phyloP scores from a whole-genome alignment of 805 yeast genomes.

The Hanseniaspora jakobsenii region DNA sequence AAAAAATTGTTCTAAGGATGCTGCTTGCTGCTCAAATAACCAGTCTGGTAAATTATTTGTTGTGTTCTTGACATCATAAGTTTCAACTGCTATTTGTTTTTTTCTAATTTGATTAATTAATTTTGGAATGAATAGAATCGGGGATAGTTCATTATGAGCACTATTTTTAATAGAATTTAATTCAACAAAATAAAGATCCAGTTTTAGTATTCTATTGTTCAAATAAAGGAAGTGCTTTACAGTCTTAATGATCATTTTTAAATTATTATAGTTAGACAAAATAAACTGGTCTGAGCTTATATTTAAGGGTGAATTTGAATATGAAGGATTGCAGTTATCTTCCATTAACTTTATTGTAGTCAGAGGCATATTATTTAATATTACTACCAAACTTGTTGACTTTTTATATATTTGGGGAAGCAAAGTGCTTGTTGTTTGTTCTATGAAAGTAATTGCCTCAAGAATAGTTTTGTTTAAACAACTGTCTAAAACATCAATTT shows the following conservation, averaged over 20 bases:
- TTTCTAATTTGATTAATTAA: too few species aligned
- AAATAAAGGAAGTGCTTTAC: conserved; percentile 5
- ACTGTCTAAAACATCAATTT: neutral
- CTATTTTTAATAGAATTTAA: too few species aligned
- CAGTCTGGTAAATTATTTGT: too few species aligned
- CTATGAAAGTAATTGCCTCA: conserved; percentile 1
- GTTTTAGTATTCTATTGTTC: conserved; percentile 3
- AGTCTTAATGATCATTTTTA: conserved; percentile 1
- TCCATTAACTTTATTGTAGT: neutral
- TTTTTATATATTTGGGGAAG: neutral
- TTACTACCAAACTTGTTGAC: neutral
- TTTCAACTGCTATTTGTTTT: too few species aligned
- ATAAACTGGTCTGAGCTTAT: neutral
- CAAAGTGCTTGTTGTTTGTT: neutral
- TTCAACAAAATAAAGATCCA: too few species aligned
- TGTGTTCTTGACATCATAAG: too few species aligned
- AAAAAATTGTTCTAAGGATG: conserved; percentile 1
- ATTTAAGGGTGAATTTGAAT: too few species aligned
- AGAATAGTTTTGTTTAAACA: conserved; percentile 2
- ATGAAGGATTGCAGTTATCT: too few species aligned
- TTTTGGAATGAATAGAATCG: too few species aligned
- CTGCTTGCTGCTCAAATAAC: conserved; percentile 1
- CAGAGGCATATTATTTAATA: neutral
- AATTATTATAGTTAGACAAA: conserved; percentile 7
- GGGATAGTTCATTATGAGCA: too few species aligned